phyloP scores from a whole-genome alignment of 345 rosid genomes.

The Lepidium aucheri region DNA sequence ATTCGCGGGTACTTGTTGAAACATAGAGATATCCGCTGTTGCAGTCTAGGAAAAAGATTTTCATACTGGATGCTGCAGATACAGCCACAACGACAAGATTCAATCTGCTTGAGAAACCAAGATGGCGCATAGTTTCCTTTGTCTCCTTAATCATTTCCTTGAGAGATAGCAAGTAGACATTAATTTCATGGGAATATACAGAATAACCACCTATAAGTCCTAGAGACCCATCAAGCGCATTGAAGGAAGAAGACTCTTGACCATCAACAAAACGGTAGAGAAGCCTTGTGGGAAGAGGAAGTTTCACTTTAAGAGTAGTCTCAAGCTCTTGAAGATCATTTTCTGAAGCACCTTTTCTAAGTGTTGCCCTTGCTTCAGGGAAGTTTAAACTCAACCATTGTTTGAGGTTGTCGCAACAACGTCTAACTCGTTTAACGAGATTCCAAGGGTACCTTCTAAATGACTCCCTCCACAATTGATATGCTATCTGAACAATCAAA shows the following conservation, averaged over 20 bases:
- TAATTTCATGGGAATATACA: constrained; percentile 41
- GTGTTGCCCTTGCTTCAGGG: constrained; percentile 66
- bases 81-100: constrained; percentile 51
- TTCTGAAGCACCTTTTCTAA: constrained; percentile 73
- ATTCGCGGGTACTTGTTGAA: constrained; percentile 51
- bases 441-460: constrained; percentile 79
- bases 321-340: constrained; percentile 46
- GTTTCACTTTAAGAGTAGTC: constrained; percentile 40
- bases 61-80: constrained; percentile 30
- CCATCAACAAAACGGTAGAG: constrained; percentile 83
- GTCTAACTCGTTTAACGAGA: constrained; percentile 59
- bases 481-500: constrained; percentile 39
- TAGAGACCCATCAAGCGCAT: constrained; percentile 3
- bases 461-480: constrained; percentile 61
- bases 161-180: constrained; percentile 63
- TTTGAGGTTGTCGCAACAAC: constrained; percentile 66
- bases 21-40: constrained; percentile 58
- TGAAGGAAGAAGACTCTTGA: constrained; percentile 31
- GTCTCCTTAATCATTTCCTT: constrained; percentile 42
- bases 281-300: constrained; percentile 73
- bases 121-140: constrained; percentile 12
- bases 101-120: constrained; percentile 20
- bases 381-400: constrained; percentile 54
- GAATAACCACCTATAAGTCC: constrained; percentile 86
- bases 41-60: constrained; percentile 76